These are phyloP conservation scores for Phaeosphaeriaceae sp. DNA, from an alignment of 2,329 filamentous ascomycete genomes.

Conservation along the genomic window DNA sequence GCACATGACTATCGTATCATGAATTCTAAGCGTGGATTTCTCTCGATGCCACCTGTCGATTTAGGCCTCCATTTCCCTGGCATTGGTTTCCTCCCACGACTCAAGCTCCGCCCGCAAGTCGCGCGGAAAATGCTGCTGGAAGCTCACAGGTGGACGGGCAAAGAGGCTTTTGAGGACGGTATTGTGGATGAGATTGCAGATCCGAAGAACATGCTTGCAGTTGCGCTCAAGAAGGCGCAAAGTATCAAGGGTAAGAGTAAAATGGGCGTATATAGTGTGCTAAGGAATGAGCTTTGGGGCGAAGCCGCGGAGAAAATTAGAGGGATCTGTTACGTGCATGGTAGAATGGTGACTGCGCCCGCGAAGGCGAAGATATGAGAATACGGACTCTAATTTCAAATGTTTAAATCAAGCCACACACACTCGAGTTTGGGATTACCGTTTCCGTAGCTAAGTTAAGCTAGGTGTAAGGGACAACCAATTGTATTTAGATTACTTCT, in stretches of 20 bases:
- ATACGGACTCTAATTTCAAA: neutral
- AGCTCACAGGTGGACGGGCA: constrained; percentile 61
- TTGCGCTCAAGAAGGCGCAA: constrained; percentile 55
- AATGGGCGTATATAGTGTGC: constrained; percentile 59
- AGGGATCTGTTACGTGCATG: constrained; percentile 61
- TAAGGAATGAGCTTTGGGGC: constrained; percentile 61
- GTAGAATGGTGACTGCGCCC: constrained; percentile 50
- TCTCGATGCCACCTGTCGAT: constrained; percentile 58
- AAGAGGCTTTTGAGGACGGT: constrained; percentile 58
- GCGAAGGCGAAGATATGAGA: constrained; percentile 57
- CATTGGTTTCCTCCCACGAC: constrained; percentile 59
- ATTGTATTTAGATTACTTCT: too few relatives aligned
- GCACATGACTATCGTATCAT: constrained; percentile 57
- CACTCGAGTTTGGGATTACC: neutral
- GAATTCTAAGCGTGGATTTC: constrained; percentile 42
- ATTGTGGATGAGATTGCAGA: constrained; percentile 61
- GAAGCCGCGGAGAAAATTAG: constrained; percentile 60
- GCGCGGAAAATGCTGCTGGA: constrained; percentile 63
- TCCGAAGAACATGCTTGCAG: constrained; percentile 55
- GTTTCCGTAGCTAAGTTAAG: too few relatives aligned
- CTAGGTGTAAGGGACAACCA: too few relatives aligned
- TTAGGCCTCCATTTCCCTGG: constrained; percentile 63
- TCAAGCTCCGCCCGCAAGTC: constrained; percentile 60
- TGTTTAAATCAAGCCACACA: neutral
- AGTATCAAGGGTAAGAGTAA: constrained; percentile 52